phyloP scores from a whole-genome alignment of 257 asterid species.

The Striga asiatica region DNA sequence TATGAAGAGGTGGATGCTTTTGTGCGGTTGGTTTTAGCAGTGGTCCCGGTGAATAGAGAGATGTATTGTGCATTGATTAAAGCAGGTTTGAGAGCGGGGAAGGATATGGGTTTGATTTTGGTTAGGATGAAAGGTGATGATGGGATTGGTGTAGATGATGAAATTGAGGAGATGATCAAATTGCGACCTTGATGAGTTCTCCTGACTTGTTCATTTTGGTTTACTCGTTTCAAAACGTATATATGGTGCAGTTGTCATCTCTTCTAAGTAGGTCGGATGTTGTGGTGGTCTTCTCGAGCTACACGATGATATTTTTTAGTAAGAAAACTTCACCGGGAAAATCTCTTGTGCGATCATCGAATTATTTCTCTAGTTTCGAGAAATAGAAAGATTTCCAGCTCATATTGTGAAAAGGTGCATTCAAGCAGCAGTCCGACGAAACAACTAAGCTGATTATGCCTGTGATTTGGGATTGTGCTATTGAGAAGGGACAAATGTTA shows the following conservation, averaged over 20 bases:
- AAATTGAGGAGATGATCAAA: slow-evolving; percentile 21
- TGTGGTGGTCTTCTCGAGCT: too few species aligned
- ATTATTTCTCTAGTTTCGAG: neutral
- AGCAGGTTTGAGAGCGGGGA: slow-evolving; percentile 20
- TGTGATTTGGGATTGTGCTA: too few species aligned
- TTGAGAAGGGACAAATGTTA: too few species aligned
- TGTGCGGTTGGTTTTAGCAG: slow-evolving; percentile 24
- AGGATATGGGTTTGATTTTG: slow-evolving; percentile 15
- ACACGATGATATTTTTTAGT: neutral
- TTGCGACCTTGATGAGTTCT: too few species aligned
- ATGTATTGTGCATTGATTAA: slow-evolving; percentile 25
- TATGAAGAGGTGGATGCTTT: slow-evolving; percentile 35
- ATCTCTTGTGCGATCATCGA: neutral
- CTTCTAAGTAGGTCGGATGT: too few species aligned
- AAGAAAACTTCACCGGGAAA: too few species aligned
- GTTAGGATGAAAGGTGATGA: slow-evolving; percentile 26
- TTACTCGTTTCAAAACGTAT: too few species aligned
- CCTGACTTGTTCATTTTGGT: too few species aligned
- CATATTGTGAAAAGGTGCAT: too few species aligned
- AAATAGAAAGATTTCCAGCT: neutral
- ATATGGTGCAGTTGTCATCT: too few species aligned
- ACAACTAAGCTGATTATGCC: too few species aligned
- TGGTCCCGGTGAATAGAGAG: slow-evolving; percentile 20
- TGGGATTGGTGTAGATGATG: slow-evolving; percentile 24
- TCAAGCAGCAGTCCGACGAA: too few species aligned